Base-by-base conservation (phyloP, 2,329 filamentous ascomycete genomes). In the Calycina marina region DNA sequence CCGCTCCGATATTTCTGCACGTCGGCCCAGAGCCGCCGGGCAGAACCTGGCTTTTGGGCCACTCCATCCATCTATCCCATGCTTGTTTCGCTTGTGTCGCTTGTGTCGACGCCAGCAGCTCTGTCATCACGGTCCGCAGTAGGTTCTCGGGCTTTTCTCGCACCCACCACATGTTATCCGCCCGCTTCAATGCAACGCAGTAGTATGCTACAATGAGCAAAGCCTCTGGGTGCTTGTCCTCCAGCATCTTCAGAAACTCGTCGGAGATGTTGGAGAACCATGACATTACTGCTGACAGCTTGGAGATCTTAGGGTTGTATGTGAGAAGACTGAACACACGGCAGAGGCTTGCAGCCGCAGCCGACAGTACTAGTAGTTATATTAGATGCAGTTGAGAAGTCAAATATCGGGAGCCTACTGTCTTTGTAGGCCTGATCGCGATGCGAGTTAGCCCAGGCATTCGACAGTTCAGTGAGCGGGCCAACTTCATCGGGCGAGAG, bases 111-210 rank as follows among this genome's bases (percentile, higher is more conserved):
- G 27, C 26, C 8, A 36, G 40, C 15, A 51, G 18, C 12, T 39
- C 42, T 26, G 37, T 38, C n/a, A 48, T 31, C 24, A 61, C 49
- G 18, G 53, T 53, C 25, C 41, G 43, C 13, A 62, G 40, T n/a
- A 62, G 39, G 25, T 53, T 51, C 20, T 45, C 44, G 4, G 54
- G 54, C 51, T 59, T 61, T 9, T 59, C 56, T 3, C 55, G 46
- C 44, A 60, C 54, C 59, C 59, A 63, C 57, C 59, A 63, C 25
- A 52, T 40, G 14, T 48, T 35, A 9, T 51, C 49, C 17, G 58
- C 26, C 12, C 46, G 43, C 40, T 59, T 55, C 32, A 63, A 35
- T 6, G 53, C 43, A 20, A 56, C 51, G 36, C 55, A 58, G 37
- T 55, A 59, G 40, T 55, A 49, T 9, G 49, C 49, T 4, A 57